A percentile compares a stretch with the other conserved stretches of the same genome.
Conservation (phyloP, 768 basidiomycete genomes). For the Agrocybe praecox region DNA sequence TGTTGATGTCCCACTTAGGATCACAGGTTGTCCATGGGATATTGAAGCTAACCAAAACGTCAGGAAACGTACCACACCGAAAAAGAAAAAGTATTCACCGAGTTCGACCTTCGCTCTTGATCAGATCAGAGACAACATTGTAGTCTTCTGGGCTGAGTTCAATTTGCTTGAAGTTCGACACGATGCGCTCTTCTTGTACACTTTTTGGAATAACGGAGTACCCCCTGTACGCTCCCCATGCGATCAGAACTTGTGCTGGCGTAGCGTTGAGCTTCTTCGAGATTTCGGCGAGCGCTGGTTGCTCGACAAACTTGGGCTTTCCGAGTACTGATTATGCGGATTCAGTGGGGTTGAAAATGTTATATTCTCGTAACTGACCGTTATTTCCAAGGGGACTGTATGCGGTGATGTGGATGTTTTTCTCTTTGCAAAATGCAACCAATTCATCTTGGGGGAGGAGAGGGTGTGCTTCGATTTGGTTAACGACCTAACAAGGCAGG, state of each 20-base stretch:
- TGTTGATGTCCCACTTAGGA: slow-evolving; percentile 70
- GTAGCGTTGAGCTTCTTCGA: slow-evolving; percentile 66
- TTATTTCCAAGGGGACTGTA: slow-evolving; percentile 84
- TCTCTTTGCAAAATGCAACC: slow-evolving; percentile 65
- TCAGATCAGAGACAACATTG: slow-evolving; percentile 55
- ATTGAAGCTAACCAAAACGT: slow-evolving; percentile 49
- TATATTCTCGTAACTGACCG: slow-evolving; percentile 39
- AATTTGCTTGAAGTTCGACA: slow-evolving; percentile 79
- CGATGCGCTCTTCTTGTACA: slow-evolving; percentile 69
- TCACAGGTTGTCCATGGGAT: slow-evolving; percentile 57
- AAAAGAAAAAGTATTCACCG: slow-evolving; percentile 27
- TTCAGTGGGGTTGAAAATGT: not conserved
- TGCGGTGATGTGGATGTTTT: slow-evolving; percentile 69
- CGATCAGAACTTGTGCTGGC: slow-evolving; percentile 81
- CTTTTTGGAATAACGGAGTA: slow-evolving; percentile 87
- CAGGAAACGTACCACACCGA: not conserved
- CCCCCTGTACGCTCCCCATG: slow-evolving; percentile 77
- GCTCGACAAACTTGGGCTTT: slow-evolving; percentile 68
- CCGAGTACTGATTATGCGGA: slow-evolving; percentile 46
- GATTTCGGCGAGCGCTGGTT: slow-evolving; percentile 60
- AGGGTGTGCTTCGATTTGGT: slow-evolving; percentile 88
- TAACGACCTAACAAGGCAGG: slow-evolving; percentile 45
- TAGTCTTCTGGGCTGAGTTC: slow-evolving; percentile 68
- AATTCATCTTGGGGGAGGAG: slow-evolving; percentile 76
- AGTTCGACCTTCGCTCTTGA: slow-evolving; percentile 42